Evolutionary conservation across 768 basidiomycete species (phyloP).

Genomic region (Lactarius akahatsu): DNA sequence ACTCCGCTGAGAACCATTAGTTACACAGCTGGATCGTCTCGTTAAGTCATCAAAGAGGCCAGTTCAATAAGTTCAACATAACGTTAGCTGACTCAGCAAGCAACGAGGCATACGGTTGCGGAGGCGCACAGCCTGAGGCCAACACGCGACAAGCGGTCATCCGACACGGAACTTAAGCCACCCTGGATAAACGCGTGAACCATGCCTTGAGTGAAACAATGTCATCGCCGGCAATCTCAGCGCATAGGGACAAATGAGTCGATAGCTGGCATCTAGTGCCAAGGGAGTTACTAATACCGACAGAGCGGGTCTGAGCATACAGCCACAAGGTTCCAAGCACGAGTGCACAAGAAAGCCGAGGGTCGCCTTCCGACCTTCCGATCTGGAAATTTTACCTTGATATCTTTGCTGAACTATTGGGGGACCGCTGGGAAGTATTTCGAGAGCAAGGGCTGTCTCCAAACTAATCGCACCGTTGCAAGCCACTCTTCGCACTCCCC

Average conservation of each 20-base stretch:
- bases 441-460: slow-evolving; percentile 4
- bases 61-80: neutral
- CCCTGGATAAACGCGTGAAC: neutral
- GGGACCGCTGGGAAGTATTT: slow-evolving; percentile 11
- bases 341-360: neutral
- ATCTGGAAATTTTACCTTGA: neutral
- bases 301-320: neutral
- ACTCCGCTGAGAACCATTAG: neutral
- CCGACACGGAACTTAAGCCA: neutral
- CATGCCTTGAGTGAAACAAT: neutral
- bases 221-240: neutral
- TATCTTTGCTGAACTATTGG: neutral
- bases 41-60: neutral
- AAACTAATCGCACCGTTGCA: neutral
- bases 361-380: neutral
- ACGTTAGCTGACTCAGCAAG: neutral
- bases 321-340: neutral
- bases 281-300: neutral
- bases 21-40: neutral
- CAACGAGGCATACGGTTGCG: neutral
- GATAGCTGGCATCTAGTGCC: neutral
- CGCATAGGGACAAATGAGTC: neutral
- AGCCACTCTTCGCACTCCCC: slow-evolving; percentile 20
- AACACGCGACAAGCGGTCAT: neutral
- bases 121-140: neutral